Evolutionary conservation across 331 rosid species (phyloP).

Genomic region (Prunus yedoensis): DNA sequence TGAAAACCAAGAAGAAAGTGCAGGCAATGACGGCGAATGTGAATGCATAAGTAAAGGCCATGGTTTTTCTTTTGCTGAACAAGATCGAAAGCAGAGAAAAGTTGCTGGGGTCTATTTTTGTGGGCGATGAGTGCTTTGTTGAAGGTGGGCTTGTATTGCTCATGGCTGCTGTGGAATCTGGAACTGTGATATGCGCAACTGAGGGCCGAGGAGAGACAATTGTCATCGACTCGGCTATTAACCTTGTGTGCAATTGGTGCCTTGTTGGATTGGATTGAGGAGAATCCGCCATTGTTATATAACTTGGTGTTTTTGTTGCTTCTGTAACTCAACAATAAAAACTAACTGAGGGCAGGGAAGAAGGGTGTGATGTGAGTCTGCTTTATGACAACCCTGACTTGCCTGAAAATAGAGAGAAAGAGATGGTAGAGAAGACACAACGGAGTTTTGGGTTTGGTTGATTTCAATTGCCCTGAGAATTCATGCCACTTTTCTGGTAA

Average conservation of each 20-base stretch:
- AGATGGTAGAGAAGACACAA: constrained; percentile 4
- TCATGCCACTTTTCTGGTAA: neutral
- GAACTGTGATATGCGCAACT: neutral
- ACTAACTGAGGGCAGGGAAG: neutral
- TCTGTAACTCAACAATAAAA: neutral
- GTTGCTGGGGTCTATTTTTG: constrained; percentile 38
- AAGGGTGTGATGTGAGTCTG: neutral
- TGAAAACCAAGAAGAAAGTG: constrained; percentile 62
- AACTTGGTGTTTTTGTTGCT: neutral
- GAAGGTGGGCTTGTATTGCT: constrained; percentile 7
- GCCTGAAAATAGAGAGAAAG: constrained; percentile 8
- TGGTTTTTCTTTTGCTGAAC: constrained; percentile 50
- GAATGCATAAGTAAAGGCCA: constrained; percentile 52
- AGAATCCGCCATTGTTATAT: constrained; percentile 7
- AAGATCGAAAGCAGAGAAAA: constrained; percentile 36
- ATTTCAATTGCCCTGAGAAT: neutral
- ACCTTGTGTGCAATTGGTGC: neutral
- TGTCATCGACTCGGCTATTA: neutral
- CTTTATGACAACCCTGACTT: constrained; percentile 6
- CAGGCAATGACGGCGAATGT: constrained; percentile 49
- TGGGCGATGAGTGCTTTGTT: constrained; percentile 1
- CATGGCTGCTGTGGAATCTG: neutral
- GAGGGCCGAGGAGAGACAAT: constrained; percentile 9
- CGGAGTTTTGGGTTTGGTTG: neutral
- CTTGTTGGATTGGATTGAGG: constrained; percentile 1